phyloP scores from a whole-genome alignment of 345 rosid genomes.

The Odontarrhena argentea region DNA sequence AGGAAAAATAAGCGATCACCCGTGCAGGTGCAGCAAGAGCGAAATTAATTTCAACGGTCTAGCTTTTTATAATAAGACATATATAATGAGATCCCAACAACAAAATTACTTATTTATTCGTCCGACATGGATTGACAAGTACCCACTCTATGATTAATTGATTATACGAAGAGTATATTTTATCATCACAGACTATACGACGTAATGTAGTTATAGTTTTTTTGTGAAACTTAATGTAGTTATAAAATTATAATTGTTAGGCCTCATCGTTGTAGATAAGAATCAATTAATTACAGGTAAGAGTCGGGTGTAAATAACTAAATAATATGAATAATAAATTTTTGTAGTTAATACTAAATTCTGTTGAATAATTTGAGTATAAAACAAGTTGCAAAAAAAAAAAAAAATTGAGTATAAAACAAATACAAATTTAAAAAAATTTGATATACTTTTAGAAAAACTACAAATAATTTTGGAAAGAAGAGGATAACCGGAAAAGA shows the following conservation, averaged over 20 bases:
- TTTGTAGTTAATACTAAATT: too few relatives aligned
- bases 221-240: background rate
- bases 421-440: too few relatives aligned
- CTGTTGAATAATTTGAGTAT: too few relatives aligned
- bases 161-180: constrained; percentile 24
- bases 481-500: too few relatives aligned
- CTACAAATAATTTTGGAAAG: too few relatives aligned
- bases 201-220: background rate
- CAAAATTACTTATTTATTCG: constrained; percentile 23
- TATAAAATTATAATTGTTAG: constrained; percentile 12
- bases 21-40: constrained; percentile 38
- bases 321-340: too few relatives aligned
- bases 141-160: constrained; percentile 21
- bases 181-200: constrained; percentile 11
- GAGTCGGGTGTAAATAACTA: too few relatives aligned
- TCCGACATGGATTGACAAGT: constrained; percentile 37
- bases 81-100: constrained; percentile 29
- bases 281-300: too few relatives aligned
- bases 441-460: too few relatives aligned
- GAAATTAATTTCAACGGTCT: constrained; percentile 30
- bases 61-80: constrained; percentile 29
- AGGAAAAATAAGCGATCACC: constrained; percentile 16
- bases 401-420: too few relatives aligned
- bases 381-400: too few relatives aligned
- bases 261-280: background rate